Base-by-base conservation (phyloP, 2,329 filamentous ascomycete species). In the Emmonsiellopsis sp. region DNA sequence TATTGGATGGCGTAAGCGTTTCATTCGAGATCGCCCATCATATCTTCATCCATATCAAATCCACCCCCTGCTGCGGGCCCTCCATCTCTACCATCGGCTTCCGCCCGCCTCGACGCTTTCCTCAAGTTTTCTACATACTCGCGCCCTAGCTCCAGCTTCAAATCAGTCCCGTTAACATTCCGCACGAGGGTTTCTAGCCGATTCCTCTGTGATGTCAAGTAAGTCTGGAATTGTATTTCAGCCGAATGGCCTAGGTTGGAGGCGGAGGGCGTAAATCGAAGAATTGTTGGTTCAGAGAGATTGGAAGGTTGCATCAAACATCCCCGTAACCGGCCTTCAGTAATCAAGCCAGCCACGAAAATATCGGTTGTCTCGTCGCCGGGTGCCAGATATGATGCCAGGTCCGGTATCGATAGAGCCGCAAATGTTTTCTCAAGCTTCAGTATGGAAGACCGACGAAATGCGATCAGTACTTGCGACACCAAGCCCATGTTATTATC, bases 401-500 rank as follows among this genome's bases (percentile, higher is more conserved):
- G 67, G 48, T 77, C 76, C 5, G 73, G 68, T 8, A 85, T 70
- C 3, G 80, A 77, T 36, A 85, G 72, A 5, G 82, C 80, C 34
- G 79, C 77, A 64, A 92, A 96, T 3, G 88, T 83, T 51, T 81
- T 79, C 44, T 84, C 83, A 31, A 97, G 76, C 55, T 83, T 83
- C 36, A 85, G 75, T 54, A 97, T 81, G 55, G 87, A 84, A 73
- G 86, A 89, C 61, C 84, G 83, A 60, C 87, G 83, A 64, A 91
- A 88, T 8, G 86, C 83, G 17, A 79, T 73, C 40, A 86, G 67
- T 9, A 92, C 84, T 65, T 88, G 82, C 4, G 75, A 71, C 10
- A 95, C 76, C 11, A 97, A 78, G 3, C 84, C 81, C 3, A 73
- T 68, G 62, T 94, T 97, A 46, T 81, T 81, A 61, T 97, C 90